Conservation (phyloP, 2,329 filamentous ascomycete species). For the Pseudogymnoascus sp. region DNA sequence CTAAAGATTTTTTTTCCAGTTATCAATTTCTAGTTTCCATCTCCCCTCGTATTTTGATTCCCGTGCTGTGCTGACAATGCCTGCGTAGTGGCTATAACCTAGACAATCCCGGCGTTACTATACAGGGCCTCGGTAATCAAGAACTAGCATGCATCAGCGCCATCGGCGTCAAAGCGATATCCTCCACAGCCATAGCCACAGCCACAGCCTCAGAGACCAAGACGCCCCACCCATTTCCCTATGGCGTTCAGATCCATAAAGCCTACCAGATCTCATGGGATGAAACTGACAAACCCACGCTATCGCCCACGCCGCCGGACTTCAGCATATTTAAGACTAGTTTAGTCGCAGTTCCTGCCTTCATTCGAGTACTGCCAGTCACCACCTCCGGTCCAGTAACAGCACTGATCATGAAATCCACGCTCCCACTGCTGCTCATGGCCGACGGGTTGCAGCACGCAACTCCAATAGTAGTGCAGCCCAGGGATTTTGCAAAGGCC, state of each 20-base stretch:
- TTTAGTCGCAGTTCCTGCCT: constrained; percentile 42
- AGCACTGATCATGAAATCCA: constrained; percentile 33
- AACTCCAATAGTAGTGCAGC: constrained; percentile 35
- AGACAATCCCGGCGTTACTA: too few species aligned
- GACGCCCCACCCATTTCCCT: not conserved
- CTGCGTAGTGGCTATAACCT: too few species aligned
- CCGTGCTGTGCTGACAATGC: too few species aligned
- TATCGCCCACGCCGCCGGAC: not conserved
- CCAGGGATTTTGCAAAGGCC: constrained; percentile 31
- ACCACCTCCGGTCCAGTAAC: constrained; percentile 39
- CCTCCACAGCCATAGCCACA: too few species aligned
- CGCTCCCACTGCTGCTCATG: constrained; percentile 26
- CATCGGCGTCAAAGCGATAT: too few species aligned
- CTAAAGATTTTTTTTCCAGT: too few species aligned
- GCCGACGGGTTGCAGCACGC: constrained; percentile 33
- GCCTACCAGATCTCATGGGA: not conserved
- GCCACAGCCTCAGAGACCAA: too few species aligned
- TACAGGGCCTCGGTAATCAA: too few species aligned
- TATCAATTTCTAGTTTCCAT: too few species aligned
- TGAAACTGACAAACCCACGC: not conserved
- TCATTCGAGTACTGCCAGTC: constrained; percentile 41
- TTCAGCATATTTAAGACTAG: constrained; percentile 36
- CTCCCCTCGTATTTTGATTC: too few species aligned
- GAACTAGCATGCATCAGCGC: too few species aligned
- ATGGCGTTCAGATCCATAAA: not conserved